phyloP scores from a whole-genome alignment of 1,284 basidiomycete genomes.

The Rhodotorula sp. region DNA sequence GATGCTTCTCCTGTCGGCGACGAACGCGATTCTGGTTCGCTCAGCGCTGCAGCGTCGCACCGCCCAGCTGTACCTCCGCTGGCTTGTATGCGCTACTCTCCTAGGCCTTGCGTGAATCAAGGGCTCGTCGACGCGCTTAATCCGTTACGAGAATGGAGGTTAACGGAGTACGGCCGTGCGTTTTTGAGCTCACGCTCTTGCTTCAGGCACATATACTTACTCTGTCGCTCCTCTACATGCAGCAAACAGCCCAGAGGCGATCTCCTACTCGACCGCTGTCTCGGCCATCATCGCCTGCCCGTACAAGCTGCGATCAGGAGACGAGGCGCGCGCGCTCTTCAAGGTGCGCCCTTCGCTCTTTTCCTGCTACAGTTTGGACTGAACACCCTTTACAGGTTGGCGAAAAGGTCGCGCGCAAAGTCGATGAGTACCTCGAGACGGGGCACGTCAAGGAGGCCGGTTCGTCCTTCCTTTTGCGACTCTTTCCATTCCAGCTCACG shows the following conservation, averaged over 20 bases:
- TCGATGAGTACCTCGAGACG: conserved; percentile 63
- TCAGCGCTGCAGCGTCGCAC: not conserved
- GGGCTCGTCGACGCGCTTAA: conserved; percentile 27
- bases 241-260: conserved; percentile 23
- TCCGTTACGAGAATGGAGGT: conserved; percentile 23
- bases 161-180: conserved; percentile 33
- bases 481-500: not conserved
- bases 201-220: not conserved
- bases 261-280: conserved; percentile 42
- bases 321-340: conserved; percentile 33
- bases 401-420: conserved; percentile 53
- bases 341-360: conserved; percentile 8
- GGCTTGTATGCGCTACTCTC: conserved; percentile 29
- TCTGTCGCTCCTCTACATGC: not conserved
- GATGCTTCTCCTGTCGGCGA: not conserved
- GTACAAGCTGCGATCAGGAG: conserved; percentile 29
- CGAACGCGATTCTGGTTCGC: not conserved
- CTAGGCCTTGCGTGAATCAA: conserved; percentile 34
- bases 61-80: conserved; percentile 25
- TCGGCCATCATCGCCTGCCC: conserved; percentile 43
- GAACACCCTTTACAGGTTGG: conserved; percentile 38
- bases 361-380: fast-evolving
- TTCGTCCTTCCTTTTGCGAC: not conserved
- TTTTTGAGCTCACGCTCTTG: not conserved
- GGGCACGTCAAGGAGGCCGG: conserved; percentile 63